phyloP scores from a whole-genome alignment of 2,329 filamentous ascomycete genomes.

The Aspergillus oerlinghausenensis region DNA sequence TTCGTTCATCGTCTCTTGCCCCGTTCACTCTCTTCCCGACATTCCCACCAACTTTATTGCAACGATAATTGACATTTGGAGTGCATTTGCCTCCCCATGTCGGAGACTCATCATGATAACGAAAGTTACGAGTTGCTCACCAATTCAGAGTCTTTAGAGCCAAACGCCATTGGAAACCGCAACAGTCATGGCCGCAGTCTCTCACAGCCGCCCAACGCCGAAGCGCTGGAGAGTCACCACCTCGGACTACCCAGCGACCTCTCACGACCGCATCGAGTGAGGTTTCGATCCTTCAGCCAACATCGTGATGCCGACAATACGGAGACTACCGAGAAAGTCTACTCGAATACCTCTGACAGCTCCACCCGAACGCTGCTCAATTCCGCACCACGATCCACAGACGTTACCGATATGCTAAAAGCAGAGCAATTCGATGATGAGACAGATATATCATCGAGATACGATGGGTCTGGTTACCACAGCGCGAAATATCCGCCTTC shows the following conservation, averaged over 20 bases:
- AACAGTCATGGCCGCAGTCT: neutral
- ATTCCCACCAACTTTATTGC: neutral
- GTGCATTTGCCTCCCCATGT: neutral
- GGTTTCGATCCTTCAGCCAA: conserved; percentile 18
- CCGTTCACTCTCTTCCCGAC: neutral
- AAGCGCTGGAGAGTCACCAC: neutral
- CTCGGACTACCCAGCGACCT: neutral
- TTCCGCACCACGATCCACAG: neutral
- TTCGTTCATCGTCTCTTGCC: neutral
- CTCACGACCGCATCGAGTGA: conserved; percentile 12
- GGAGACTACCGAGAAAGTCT: neutral
- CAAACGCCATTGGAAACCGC: neutral
- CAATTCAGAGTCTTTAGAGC: neutral
- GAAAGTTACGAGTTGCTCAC: neutral
- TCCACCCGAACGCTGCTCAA: neutral
- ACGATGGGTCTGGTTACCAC: neutral
- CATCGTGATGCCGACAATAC: conserved; percentile 4
- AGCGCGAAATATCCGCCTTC: neutral
- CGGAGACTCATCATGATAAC: neutral
- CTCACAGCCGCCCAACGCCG: neutral
- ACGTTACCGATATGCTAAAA: conserved; percentile 1
- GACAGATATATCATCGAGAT: neutral
- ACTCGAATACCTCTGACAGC: neutral
- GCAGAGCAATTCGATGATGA: neutral
- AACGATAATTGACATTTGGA: neutral